Conservation (phyloP, 1,139 yeast species). For the Protomyces macrosporus region DNA sequence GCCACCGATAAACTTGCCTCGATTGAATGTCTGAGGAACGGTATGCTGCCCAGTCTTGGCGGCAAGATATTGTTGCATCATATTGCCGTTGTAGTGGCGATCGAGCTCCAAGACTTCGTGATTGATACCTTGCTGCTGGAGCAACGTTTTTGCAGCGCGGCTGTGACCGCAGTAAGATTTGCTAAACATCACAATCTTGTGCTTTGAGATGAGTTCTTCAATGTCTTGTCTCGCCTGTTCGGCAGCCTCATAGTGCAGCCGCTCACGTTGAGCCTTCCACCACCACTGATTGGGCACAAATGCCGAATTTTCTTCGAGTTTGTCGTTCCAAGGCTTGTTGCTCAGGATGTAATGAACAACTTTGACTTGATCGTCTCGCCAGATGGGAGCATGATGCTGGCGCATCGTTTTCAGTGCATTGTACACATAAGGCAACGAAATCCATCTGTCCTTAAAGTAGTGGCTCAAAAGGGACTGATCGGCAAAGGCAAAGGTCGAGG, state of each 20-base stretch:
- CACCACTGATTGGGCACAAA: slow-evolving; percentile 35
- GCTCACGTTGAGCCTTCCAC: slow-evolving; percentile 41
- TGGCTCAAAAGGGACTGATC: slow-evolving; percentile 55
- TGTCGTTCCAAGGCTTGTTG: slow-evolving; percentile 53
- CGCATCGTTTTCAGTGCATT: slow-evolving; percentile 52
- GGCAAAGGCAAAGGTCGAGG: slow-evolving; percentile 48
- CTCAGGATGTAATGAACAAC: slow-evolving; percentile 50
- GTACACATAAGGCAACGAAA: slow-evolving; percentile 48
- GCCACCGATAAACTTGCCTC: slow-evolving; percentile 11
- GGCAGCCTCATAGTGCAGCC: slow-evolving; percentile 3
- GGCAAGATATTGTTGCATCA: slow-evolving; percentile 3
- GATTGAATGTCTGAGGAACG: slow-evolving; percentile 17
- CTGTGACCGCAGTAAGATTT: slow-evolving; percentile 14
- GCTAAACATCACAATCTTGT: slow-evolving; percentile 10
- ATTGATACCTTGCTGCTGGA: not conserved
- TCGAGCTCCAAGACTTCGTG: slow-evolving; percentile 14
- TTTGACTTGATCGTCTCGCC: slow-evolving; percentile 48
- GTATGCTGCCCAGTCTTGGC: slow-evolving; percentile 4
- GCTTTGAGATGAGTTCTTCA: not conserved
- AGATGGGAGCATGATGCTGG: slow-evolving; percentile 44
- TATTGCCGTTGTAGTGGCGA: slow-evolving; percentile 1
- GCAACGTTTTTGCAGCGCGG: slow-evolving; percentile 8
- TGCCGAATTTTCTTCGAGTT: slow-evolving; percentile 36
- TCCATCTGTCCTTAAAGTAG: slow-evolving; percentile 48
- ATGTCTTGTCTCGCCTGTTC: not conserved